Percentiles rank a stretch among this genome's conserved stretches.
These are phyloP conservation scores for Globisporangium viniferum DNA, from an alignment of 352 stramenopile species.

Conservation along the genomic window DNA sequence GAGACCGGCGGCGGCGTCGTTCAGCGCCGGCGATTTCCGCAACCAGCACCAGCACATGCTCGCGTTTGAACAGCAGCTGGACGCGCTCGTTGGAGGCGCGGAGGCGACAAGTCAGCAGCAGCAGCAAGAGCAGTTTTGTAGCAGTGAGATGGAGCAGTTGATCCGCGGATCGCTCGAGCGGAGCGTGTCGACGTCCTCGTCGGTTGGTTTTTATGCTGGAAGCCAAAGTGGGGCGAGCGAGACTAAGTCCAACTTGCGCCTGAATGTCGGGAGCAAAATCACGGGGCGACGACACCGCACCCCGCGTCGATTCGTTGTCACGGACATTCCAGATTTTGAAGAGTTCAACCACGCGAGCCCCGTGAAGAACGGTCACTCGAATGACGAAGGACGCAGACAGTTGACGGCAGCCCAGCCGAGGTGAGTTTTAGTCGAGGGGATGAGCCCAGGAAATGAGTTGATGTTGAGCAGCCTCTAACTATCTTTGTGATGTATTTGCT, in stretches of 20 bases:
- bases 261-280: slow-evolving; percentile 31
- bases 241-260: not conserved
- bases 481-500: slow-evolving; percentile 13
- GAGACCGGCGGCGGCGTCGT: slow-evolving; percentile 19
- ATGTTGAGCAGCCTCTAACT: not conserved
- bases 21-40: slow-evolving; percentile 23
- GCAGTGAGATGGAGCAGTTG: slow-evolving; percentile 3
- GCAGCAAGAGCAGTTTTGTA: not conserved
- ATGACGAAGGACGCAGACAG: not conserved
- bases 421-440: not conserved
- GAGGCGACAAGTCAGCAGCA: slow-evolving; percentile 11
- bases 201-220: not conserved
- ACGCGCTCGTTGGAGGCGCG: slow-evolving; percentile 12
- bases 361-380: slow-evolving; percentile 4
- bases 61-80: slow-evolving; percentile 17
- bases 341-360: slow-evolving; percentile 13
- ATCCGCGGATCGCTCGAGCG: slow-evolving; percentile 10
- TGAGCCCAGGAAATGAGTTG: not conserved
- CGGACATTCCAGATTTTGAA: slow-evolving; percentile 58
- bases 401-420: slow-evolving; percentile 1
- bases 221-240: slow-evolving; percentile 6
- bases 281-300: slow-evolving; percentile 53
- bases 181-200: slow-evolving; percentile 13
- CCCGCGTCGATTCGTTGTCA: slow-evolving; percentile 69
- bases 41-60: slow-evolving; percentile 14